Conservation (phyloP, 768 basidiomycete species). For the Russula compacta region DNA sequence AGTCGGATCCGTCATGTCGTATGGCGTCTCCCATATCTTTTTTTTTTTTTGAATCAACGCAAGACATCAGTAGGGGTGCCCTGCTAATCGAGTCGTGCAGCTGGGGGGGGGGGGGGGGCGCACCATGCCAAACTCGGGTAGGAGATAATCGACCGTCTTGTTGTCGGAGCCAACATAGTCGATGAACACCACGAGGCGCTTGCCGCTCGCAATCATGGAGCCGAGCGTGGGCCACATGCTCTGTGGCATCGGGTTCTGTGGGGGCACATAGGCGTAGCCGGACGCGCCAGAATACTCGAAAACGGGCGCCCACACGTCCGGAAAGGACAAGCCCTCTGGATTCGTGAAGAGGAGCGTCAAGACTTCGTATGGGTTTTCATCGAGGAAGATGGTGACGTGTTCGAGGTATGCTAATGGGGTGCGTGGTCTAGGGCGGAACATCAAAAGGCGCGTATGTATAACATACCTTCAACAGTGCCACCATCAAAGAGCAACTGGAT, state of each 20-base stretch:
- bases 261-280: constrained; percentile 41
- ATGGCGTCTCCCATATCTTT: not conserved
- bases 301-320: constrained; percentile 41
- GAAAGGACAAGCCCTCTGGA: constrained; percentile 44
- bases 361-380: constrained; percentile 48
- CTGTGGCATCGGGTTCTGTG: constrained; percentile 24
- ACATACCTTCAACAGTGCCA: no score
- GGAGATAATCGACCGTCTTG: constrained; percentile 36
- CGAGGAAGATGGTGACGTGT: no score
- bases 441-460: no score
- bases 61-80: not conserved
- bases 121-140: constrained; percentile 53
- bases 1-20: not conserved
- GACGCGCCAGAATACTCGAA: constrained; percentile 40
- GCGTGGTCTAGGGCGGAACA: no score
- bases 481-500: no score
- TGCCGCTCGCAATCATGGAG: constrained; percentile 49
- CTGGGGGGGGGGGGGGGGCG: no score
- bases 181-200: constrained; percentile 54
- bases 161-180: constrained; percentile 33
- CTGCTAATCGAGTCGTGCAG: not conserved
- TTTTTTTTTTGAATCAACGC: not conserved
- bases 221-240: constrained; percentile 54
- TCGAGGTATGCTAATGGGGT: no score
- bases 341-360: constrained; percentile 59